Evolutionary conservation across 257 asterid species (phyloP).

Genomic region (Mentha longifolia): DNA sequence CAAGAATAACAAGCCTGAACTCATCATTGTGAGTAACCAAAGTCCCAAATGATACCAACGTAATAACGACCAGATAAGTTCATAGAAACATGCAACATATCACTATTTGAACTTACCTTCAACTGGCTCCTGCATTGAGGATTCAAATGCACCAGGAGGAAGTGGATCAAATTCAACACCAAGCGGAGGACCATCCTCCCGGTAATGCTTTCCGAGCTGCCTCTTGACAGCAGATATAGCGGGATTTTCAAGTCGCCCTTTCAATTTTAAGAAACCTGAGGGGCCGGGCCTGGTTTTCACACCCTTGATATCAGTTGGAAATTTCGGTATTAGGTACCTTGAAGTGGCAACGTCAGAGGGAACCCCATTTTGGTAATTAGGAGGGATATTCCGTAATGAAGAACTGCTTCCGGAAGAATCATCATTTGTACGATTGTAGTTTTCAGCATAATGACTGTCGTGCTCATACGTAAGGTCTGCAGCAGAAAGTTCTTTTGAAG

Average conservation of each 20-base stretch:
- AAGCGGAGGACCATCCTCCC: constrained; percentile 89
- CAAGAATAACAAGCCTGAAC: constrained; percentile 15
- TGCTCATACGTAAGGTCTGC: constrained; percentile 58
- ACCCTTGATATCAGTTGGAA: constrained; percentile 46
- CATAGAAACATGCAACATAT: background rate
- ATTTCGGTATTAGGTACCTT: constrained; percentile 50
- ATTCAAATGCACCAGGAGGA: constrained; percentile 79
- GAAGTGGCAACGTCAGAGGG: constrained; percentile 49
- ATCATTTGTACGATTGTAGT: constrained; percentile 47
- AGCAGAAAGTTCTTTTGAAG: constrained; percentile 53
- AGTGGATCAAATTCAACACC: constrained; percentile 84
- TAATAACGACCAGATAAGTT: background rate
- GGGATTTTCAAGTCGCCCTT: constrained; percentile 72
- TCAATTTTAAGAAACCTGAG: constrained; percentile 92
- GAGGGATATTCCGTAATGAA: constrained; percentile 49
- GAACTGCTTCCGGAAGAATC: constrained; percentile 82
- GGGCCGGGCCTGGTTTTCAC: constrained; percentile 74
- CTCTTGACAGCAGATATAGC: constrained; percentile 88
- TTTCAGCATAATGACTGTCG: constrained; percentile 50
- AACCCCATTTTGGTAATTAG: constrained; percentile 47
- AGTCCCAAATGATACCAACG: constrained; percentile 1
- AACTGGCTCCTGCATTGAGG: constrained; percentile 45
- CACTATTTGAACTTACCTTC: constrained; percentile 51
- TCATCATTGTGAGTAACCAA: constrained; percentile 19
- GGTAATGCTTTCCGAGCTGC: constrained; percentile 80